Conservation (phyloP, 192 early-diverging fungal genomes). For the Coemansia sp. region DNA sequence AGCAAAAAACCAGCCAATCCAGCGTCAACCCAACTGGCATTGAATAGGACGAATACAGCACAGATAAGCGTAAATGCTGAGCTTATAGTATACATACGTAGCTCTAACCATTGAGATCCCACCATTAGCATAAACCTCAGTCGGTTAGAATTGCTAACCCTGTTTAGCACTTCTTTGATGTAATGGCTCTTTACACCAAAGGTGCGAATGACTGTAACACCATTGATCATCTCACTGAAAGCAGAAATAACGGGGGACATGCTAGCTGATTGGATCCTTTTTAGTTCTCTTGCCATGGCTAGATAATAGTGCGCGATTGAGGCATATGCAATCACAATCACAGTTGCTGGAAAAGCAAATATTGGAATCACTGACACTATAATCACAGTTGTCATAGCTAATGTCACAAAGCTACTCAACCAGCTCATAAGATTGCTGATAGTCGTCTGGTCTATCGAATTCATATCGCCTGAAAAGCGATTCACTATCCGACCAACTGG, state of each 20-base stretch:
- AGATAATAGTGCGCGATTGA: slow-evolving; percentile 70
- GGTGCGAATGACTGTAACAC: slow-evolving; percentile 81
- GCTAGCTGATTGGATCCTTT: slow-evolving; percentile 78
- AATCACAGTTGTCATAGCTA: slow-evolving; percentile 58
- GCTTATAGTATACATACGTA: slow-evolving; percentile 76
- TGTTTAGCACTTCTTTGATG: slow-evolving; percentile 59
- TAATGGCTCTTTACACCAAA: slow-evolving; percentile 78
- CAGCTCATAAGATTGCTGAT: slow-evolving; percentile 57
- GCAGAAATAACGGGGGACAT: slow-evolving; percentile 75
- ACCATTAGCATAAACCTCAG: slow-evolving; percentile 83
- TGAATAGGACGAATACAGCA: slow-evolving; percentile 63
- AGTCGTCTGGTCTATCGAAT: slow-evolving; percentile 73
- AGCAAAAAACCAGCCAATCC: slow-evolving; percentile 87
- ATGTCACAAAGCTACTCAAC: slow-evolving; percentile 55
- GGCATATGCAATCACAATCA: slow-evolving; percentile 61
- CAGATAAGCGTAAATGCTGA: slow-evolving; percentile 72
- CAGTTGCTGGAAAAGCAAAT: slow-evolving; percentile 69
- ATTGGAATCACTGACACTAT: slow-evolving; percentile 69
- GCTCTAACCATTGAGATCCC: slow-evolving; percentile 85
- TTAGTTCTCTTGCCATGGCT: slow-evolving; percentile 78
- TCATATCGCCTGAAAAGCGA: slow-evolving; percentile 85
- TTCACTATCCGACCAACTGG: slow-evolving; percentile 86
- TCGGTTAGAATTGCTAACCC: slow-evolving; percentile 76
- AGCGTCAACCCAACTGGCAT: slow-evolving; percentile 64
- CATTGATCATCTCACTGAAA: slow-evolving; percentile 77